These are phyloP conservation scores for Axilococcus clingmanii DNA, from an alignment of 139 green algal genomes.

Conservation along the genomic window DNA sequence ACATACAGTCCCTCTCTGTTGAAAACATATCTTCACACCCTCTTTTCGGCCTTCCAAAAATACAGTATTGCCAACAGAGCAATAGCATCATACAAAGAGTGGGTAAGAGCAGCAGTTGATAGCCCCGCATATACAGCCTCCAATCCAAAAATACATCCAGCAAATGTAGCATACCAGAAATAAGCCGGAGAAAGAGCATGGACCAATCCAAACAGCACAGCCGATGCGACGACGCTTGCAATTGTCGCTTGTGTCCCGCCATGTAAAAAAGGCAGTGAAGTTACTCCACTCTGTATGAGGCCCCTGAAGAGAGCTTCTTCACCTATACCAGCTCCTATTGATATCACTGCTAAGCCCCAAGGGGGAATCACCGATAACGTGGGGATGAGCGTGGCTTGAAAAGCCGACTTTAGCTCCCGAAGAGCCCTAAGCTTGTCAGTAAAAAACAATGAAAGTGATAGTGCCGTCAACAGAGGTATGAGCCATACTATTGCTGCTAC, in stretches of 20 bases:
- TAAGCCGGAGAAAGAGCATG: conserved; percentile 20
- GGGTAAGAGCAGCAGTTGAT: conserved; percentile 7
- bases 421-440: too few relatives aligned
- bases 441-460: too few relatives aligned
- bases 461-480: too few relatives aligned
- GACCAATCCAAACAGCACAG: conserved; percentile 11
- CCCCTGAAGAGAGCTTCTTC: conserved; percentile 22
- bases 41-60: conserved; percentile 11
- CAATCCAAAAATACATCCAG: conserved; percentile 13
- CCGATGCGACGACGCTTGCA: neutral
- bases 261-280: neutral
- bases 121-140: conserved; percentile 11
- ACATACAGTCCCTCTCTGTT: too few relatives aligned
- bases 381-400: conserved; percentile 1
- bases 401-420: neutral
- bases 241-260: neutral
- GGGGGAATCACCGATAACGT: conserved; percentile 1
- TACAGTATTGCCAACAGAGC: conserved; percentile 4
- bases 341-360: conserved; percentile 13
- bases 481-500: too few relatives aligned
- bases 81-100: conserved; percentile 14
- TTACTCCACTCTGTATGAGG: conserved; percentile 6
- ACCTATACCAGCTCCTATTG: conserved; percentile 13
- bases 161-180: conserved; percentile 8
- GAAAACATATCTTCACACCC: too few relatives aligned